Conservation (phyloP, 495 filamentous ascomycete genomes). For the Penicillium diatomitis region DNA sequence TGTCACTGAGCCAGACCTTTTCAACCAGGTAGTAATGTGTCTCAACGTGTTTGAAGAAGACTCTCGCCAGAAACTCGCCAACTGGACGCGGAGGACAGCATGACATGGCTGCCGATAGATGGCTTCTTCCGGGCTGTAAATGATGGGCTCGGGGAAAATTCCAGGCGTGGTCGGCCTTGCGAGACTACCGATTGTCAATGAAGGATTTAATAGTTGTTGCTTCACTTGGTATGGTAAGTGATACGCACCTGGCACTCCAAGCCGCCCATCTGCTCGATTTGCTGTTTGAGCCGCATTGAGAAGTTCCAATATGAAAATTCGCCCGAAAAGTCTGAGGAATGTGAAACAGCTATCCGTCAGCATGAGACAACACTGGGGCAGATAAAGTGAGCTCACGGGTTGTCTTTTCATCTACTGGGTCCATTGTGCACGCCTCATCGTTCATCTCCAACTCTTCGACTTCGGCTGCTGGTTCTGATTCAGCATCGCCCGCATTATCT, state of each 20-base stretch:
- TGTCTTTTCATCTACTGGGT: slow-evolving; percentile 20
- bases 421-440: slow-evolving; percentile 21
- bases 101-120: slow-evolving; percentile 18
- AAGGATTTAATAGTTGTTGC: too few relatives aligned
- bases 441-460: slow-evolving; percentile 13
- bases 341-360: neutral
- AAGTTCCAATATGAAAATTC: slow-evolving; percentile 37
- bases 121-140: neutral
- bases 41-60: slow-evolving; percentile 31
- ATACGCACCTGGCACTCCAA: slow-evolving; percentile 9
- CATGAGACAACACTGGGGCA: neutral
- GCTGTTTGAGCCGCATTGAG: slow-evolving; percentile 26
- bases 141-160: neutral
- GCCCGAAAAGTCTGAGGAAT: slow-evolving; percentile 26
- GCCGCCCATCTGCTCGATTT: slow-evolving; percentile 20
- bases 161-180: neutral
- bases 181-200: too few relatives aligned
- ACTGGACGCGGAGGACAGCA: slow-evolving; percentile 30
- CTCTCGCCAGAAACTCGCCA: slow-evolving; percentile 25
- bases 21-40: slow-evolving; percentile 26
- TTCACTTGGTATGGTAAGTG: neutral
- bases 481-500: neutral
- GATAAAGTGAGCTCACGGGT: slow-evolving; percentile 12
- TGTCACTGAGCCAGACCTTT: neutral
- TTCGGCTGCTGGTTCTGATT: slow-evolving; percentile 8